phyloP scores from a whole-genome alignment of 2,329 filamentous ascomycete genomes.

The Neofusicoccum kwambonambiense region DNA sequence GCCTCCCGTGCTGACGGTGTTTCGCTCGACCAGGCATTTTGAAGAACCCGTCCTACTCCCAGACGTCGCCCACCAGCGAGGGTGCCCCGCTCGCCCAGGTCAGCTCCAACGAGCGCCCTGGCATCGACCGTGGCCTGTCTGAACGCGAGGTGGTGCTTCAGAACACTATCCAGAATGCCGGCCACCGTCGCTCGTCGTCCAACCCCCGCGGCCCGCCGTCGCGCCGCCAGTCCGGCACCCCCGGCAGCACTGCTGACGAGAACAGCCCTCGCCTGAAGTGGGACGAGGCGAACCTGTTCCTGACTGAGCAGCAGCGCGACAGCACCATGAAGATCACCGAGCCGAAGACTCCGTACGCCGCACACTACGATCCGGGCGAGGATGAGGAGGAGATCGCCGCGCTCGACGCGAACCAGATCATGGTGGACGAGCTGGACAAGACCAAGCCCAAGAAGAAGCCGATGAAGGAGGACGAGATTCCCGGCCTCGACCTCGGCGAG shows the following conservation, averaged over 20 bases:
- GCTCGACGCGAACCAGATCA: constrained; percentile 68
- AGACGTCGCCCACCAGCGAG: constrained; percentile 47
- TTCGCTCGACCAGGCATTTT: constrained; percentile 68
- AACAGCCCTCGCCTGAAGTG: constrained; percentile 82
- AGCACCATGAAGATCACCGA: constrained; percentile 99
- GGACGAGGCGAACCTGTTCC: constrained; percentile 97
- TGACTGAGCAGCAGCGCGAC: constrained; percentile 92
- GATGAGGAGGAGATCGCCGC: constrained; percentile 71
- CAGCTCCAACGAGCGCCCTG: constrained; percentile 39
- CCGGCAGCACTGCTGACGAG: constrained; percentile 55
- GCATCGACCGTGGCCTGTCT: constrained; percentile 53
- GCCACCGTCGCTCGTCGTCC: constrained; percentile 79
- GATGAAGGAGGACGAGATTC: constrained; percentile 73
- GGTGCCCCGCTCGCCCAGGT: constrained; percentile 32
- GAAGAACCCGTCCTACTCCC: constrained; percentile 70
- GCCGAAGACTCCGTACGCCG: constrained; percentile 95
- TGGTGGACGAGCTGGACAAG: constrained; percentile 67
- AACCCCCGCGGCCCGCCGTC: constrained; percentile 64
- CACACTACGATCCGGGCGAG: constrained; percentile 84
- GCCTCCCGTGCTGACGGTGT: constrained; percentile 4
- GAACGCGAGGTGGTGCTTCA: constrained; percentile 89
- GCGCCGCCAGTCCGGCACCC: constrained; percentile 66
- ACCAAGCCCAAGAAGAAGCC: constrained; percentile 47
- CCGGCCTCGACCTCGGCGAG: constrained; percentile 86
- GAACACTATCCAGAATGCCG: constrained; percentile 93